Evolutionary conservation across 1,284 basidiomycete genomes (phyloP), one percentile per base, ranked within the genome.

Genomic region (Exobasidium cylindrosporum): DNA sequence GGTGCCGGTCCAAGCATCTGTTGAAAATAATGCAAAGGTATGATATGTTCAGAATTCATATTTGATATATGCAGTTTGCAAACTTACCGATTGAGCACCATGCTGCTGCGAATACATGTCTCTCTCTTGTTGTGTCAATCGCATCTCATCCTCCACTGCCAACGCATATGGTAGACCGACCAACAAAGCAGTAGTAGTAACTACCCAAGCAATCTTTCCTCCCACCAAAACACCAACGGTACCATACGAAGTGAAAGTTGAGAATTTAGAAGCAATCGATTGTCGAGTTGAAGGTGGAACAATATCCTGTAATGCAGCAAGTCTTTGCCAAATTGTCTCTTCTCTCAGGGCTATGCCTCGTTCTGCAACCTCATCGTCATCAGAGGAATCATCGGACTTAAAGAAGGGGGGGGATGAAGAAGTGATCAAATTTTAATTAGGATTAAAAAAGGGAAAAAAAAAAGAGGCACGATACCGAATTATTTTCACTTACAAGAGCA

Each of bases 131-230:
- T 89, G 88, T 4, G 93, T 89, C 64, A 96, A 87, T 82, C 92
- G 92, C 56, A 90, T 89, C 83, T 98, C 95, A 82, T 96, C 95
- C 82, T 98, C 95, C 68, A 97, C 85, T 61, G 88, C 89, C 69
- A 98, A 85, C 1, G 93, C 92, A 69, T 97, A 85, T 29, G 95
- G 95, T 54, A 98, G 84, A 5, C 91, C 96, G 55, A 98, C 88
- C 63, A 98, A 86, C 54, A 98, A 84, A 0, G 93, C 92, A 53
- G 89, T 92, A 17, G 95, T 98, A 62, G 92, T 95, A 77, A 95
- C 84, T 68, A 97, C 86, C 95, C 95, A 98, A 57, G 92, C 89
- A 75, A 94, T 82, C 79, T 90, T 92, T 21, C 96, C 95, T 28
- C 88, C 85, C 53, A 90, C 75, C 81, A 87, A 91, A 50, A 86